Evolutionary conservation across 768 basidiomycete genomes (phyloP).

Genomic region (Suillus cothurnatus): DNA sequence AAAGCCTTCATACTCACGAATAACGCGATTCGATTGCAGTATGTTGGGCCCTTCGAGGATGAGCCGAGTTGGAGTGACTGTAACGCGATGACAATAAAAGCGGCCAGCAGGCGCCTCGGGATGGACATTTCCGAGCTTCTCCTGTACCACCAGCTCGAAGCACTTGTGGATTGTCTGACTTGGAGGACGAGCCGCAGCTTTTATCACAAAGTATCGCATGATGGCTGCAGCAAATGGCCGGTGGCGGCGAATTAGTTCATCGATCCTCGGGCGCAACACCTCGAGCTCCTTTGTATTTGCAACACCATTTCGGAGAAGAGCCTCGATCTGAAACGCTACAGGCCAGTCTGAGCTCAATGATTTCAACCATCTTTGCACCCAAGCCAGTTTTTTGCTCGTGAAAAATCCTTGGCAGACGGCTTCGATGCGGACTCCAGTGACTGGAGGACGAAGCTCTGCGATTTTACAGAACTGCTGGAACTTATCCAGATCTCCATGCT

Average conservation of each 20-base stretch:
- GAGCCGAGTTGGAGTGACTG: conserved; percentile 73
- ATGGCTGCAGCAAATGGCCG: conserved; percentile 45
- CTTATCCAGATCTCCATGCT: conserved; percentile 40
- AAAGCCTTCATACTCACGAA: conserved; percentile 63
- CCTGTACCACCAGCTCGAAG: conserved; percentile 41
- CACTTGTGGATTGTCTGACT: conserved; percentile 46
- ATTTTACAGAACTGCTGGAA: conserved; percentile 58
- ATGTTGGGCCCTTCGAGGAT: conserved; percentile 77
- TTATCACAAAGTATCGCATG: conserved; percentile 56
- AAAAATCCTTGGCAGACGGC: conserved; percentile 56
- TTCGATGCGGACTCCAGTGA: conserved; percentile 45
- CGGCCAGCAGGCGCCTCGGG: conserved; percentile 35
- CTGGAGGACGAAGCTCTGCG: conserved; percentile 45
- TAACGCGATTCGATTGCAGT: conserved; percentile 78
- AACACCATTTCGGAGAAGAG: conserved; percentile 61
- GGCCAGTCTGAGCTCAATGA: conserved; percentile 52
- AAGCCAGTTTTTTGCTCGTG: conserved; percentile 44
- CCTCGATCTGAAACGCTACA: conserved; percentile 78
- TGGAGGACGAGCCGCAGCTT: conserved; percentile 46
- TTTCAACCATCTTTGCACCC: conserved; percentile 45
- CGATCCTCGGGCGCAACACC: conserved; percentile 46
- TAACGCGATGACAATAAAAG: conserved; percentile 74
- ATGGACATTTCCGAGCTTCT: conserved; percentile 20
- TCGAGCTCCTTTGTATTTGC: conserved; percentile 62
- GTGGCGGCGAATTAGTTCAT: conserved; percentile 38